Evolutionary conservation across 176 grass and related monocot genomes (phyloP).

Genomic region (Poa pratensis): DNA sequence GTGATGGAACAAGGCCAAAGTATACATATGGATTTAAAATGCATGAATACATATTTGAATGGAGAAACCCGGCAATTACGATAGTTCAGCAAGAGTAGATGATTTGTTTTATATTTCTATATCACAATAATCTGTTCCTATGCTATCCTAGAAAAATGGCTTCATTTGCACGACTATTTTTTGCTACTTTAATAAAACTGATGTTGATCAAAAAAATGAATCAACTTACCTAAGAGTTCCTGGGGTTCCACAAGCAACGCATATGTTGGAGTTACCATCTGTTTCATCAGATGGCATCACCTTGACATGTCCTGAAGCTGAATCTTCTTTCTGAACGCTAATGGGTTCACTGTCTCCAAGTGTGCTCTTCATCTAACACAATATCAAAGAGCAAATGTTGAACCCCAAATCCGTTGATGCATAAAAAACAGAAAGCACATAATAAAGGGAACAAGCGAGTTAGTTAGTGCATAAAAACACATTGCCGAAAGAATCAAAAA

Average conservation of each 20-base stretch:
- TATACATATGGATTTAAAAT: neutral
- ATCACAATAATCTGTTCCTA: constrained; percentile 7
- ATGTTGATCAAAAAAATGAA: constrained; percentile 23
- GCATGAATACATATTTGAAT: constrained; percentile 3
- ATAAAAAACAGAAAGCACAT: constrained; percentile 22
- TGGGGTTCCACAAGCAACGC: constrained; percentile 55
- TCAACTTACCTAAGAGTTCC: constrained; percentile 65
- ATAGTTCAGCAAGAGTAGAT: neutral
- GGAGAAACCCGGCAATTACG: neutral
- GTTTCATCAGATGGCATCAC: constrained; percentile 38
- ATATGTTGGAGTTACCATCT: constrained; percentile 41
- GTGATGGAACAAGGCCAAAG: neutral
- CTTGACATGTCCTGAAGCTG: constrained; percentile 37
- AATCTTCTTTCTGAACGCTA: constrained; percentile 32
- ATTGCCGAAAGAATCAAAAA: neutral
- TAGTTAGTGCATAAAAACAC: neutral
- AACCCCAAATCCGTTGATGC: neutral
- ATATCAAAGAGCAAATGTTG: constrained; percentile 22
- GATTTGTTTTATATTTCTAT: neutral
- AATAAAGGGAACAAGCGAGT: neutral
- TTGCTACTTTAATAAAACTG: neutral
- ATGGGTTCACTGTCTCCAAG: constrained; percentile 31
- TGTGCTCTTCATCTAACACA: constrained; percentile 38
- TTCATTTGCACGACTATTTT: neutral
- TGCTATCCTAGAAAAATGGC: constrained; percentile 2